Evolutionary conservation across 2,329 filamentous ascomycete species (phyloP), one percentile per base, ranked within the genome.

Genomic region (Fusarium domesticum): DNA sequence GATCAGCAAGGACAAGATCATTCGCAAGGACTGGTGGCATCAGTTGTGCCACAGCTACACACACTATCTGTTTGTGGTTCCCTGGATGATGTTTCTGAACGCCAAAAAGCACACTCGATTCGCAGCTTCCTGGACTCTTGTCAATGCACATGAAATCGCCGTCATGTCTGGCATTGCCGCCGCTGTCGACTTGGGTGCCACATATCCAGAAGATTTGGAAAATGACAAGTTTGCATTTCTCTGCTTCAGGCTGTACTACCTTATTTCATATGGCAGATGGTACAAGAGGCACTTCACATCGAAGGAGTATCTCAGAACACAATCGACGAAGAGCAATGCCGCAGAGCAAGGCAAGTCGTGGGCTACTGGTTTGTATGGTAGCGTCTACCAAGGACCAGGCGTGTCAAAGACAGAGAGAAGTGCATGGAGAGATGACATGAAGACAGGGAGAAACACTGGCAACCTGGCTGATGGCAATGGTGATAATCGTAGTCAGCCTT

Each of bases 261-360:
- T 84, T 37, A 60, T 85, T 3, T 64, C 70, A 0, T 84, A 84
- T 54, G 80, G 81, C 17, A 77, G 74, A 52, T 83, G 80, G 81
- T 83, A 83, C 57, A 64, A 70, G 8, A 58, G 66, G 15, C 53
- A 51, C n/a, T 57, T 58, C 32, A 67, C 66, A 0, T 52, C 50
- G 0, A 56, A 56, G 28, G 41, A 51, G 35, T 45, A 53, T 17
- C 33, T 52, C n/a, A 41, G 48, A 2, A 17, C 12, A 0, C 18
- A 30, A 14, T n/a, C 5, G 6, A 57, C 51, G 5, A 54, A 60
- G 46, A 68, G 65, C 35, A 72, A 74, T 28, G 73, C 72, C 3
- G 50, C 50, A 2, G 30, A 19, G 7, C 68, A 72, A 20, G 80
- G 80, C 0, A 71, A 70, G 43, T 66, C 72, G 14, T 84, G 78